Conservation (phyloP, 768 basidiomycete genomes). For the Cantharellus cinnabarinus region DNA sequence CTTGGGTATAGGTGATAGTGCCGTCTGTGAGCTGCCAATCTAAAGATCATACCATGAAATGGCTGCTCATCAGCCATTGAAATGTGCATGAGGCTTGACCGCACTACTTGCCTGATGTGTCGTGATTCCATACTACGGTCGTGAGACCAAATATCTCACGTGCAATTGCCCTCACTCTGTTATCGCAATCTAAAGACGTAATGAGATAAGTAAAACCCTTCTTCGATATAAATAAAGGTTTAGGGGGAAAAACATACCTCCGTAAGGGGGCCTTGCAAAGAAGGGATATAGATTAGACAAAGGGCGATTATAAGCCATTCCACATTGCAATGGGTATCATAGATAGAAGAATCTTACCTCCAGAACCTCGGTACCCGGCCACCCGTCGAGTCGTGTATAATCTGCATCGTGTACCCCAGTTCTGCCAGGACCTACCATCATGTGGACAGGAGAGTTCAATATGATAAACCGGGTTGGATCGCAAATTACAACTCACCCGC, state of each 20-base stretch:
- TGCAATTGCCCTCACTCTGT: conserved; percentile 69
- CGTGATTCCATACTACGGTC: conserved; percentile 82
- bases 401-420: conserved; percentile 62
- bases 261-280: conserved; percentile 46
- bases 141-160: conserved; percentile 66
- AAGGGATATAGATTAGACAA: too few relatives aligned
- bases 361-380: conserved; percentile 59
- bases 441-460: conserved; percentile 24
- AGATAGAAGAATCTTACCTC: conserved; percentile 15
- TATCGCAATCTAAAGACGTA: conserved; percentile 35
- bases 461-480: conserved; percentile 13
- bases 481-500: conserved; percentile 1
- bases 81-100: not conserved
- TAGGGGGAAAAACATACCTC: conserved; percentile 17
- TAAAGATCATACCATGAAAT: not conserved
- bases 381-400: conserved; percentile 55
- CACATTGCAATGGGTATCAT: not conserved
- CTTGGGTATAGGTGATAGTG: conserved; percentile 25
- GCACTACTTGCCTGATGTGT: conserved; percentile 17
- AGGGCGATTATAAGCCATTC: not conserved
- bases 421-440: conserved; percentile 37
- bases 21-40: conserved; percentile 10
- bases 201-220: not conserved
- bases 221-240: not conserved
- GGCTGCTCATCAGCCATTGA: not conserved